Conservation (phyloP, 2,329 filamentous ascomycete genomes). For the Tolypocladium album region DNA sequence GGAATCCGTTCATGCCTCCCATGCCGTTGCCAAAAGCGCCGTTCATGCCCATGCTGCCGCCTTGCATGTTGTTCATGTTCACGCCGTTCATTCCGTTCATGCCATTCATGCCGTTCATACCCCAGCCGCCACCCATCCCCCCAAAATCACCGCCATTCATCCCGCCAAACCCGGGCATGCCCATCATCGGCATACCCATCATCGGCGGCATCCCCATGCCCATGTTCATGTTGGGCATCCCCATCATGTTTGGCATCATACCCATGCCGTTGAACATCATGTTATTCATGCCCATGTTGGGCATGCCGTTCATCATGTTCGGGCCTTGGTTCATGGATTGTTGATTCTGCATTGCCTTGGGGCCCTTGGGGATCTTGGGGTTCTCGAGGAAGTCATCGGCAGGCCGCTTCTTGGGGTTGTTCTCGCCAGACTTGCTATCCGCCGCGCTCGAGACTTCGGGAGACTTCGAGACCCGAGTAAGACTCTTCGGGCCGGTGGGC, state of each 20-base stretch:
- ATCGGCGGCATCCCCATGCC: slow-evolving; percentile 14
- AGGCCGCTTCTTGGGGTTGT: slow-evolving; percentile 63
- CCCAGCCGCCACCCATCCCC: slow-evolving; percentile 18
- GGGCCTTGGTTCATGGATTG: slow-evolving; percentile 34
- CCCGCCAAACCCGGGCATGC: slow-evolving; percentile 10
- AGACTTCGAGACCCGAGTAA: slow-evolving; percentile 19
- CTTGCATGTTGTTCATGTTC: slow-evolving; percentile 16
- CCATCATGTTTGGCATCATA: slow-evolving; percentile 28
- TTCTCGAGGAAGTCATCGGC: slow-evolving; percentile 63
- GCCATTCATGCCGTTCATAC: slow-evolving; percentile 21
- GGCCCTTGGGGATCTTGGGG: slow-evolving; percentile 53
- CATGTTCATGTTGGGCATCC: slow-evolving; percentile 19
- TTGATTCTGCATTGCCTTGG: slow-evolving; percentile 52
- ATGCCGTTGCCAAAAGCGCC: slow-evolving; percentile 10
- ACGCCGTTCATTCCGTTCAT: slow-evolving; percentile 20
- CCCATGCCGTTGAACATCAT: slow-evolving; percentile 27
- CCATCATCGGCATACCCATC: slow-evolving; percentile 17
- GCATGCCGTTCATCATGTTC: slow-evolving; percentile 34
- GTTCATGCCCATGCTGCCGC: slow-evolving; percentile 13
- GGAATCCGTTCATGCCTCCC: slow-evolving; percentile 21
- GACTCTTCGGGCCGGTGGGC: slow-evolving; percentile 16
- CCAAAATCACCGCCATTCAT: slow-evolving; percentile 17
- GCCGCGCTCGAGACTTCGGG: slow-evolving; percentile 23
- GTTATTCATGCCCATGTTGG: slow-evolving; percentile 23
- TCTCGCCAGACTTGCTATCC: slow-evolving; percentile 17